phyloP scores from a whole-genome alignment of 257 asterid genomes.

The Solanum chilense region DNA sequence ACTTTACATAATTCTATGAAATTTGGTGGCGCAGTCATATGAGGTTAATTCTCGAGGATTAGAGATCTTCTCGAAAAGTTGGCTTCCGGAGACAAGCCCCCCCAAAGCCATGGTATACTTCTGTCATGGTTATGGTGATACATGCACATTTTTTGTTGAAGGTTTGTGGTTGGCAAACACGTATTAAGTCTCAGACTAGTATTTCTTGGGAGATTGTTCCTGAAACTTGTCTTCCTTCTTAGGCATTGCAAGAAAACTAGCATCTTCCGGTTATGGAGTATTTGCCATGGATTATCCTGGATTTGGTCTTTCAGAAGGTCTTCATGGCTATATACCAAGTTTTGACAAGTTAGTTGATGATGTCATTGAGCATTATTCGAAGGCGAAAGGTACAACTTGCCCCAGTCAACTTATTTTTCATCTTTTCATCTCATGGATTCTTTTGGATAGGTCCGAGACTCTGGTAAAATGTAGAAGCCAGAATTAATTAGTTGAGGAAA shows the following conservation, averaged over 20 bases:
- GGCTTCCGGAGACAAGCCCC: slow-evolving; percentile 24
- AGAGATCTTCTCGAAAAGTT: slow-evolving; percentile 28
- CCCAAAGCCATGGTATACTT: slow-evolving; percentile 37
- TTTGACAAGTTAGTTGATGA: slow-evolving; percentile 59
- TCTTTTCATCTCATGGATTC: background rate
- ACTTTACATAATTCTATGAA: background rate
- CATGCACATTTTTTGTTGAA: slow-evolving; percentile 22
- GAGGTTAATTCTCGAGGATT: slow-evolving; percentile 25
- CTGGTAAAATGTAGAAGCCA: background rate
- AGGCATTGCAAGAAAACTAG: slow-evolving; percentile 34
- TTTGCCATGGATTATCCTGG: slow-evolving; percentile 32
- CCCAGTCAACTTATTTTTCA: background rate
- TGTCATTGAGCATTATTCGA: slow-evolving; percentile 37
- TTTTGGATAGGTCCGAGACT: background rate
- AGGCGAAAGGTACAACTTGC: slow-evolving; percentile 25
- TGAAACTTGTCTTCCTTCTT: slow-evolving; percentile 26
- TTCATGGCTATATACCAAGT: slow-evolving; percentile 33
- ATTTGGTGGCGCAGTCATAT: slow-evolving; percentile 17
- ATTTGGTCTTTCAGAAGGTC: slow-evolving; percentile 62
- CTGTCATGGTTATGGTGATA: slow-evolving; percentile 65
- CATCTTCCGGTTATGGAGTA: slow-evolving; percentile 10
- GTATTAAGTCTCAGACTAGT: slow-evolving; percentile 5
- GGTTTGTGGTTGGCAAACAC: slow-evolving; percentile 24
- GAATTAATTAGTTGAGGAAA: background rate
- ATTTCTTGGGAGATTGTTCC: background rate